These are phyloP conservation scores for Suhomyces xylopsoci DNA, from an alignment of 805 yeast genomes.

Conservation along the genomic window DNA sequence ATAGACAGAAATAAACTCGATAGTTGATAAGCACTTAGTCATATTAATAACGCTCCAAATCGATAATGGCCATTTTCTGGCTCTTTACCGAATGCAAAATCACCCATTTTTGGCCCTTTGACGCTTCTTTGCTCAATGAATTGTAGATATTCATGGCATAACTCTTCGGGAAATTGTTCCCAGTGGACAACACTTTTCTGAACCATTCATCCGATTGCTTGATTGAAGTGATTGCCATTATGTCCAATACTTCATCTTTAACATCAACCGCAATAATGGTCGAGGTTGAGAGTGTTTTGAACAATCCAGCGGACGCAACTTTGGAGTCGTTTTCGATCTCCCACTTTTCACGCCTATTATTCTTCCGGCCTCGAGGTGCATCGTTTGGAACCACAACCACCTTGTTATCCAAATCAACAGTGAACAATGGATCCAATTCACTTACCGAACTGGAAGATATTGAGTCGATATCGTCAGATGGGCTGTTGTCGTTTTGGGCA, in stretches of 20 bases:
- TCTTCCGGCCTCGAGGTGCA: slow-evolving; percentile 75
- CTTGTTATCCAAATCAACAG: slow-evolving; percentile 46
- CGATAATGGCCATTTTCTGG: slow-evolving; percentile 50
- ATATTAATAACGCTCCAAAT: slow-evolving; percentile 17
- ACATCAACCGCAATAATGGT: slow-evolving; percentile 80
- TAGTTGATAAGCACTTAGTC: neutral
- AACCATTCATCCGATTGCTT: slow-evolving; percentile 78
- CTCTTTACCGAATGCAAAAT: slow-evolving; percentile 76
- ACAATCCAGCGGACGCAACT: slow-evolving; percentile 52
- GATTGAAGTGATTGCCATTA: slow-evolving; percentile 75
- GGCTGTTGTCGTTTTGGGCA: slow-evolving; percentile 16
- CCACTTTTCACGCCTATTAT: slow-evolving; percentile 75
- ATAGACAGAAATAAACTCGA: slow-evolving; percentile 3
- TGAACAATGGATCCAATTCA: slow-evolving; percentile 11
- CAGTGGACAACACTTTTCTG: slow-evolving; percentile 75
- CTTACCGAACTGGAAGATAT: slow-evolving; percentile 9
- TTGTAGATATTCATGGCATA: slow-evolving; percentile 73
- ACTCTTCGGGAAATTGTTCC: slow-evolving; percentile 75
- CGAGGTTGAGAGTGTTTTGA: slow-evolving; percentile 56
- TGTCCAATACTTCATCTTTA: slow-evolving; percentile 79
- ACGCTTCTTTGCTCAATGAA: slow-evolving; percentile 68
- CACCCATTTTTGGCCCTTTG: slow-evolving; percentile 72
- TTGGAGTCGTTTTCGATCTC: slow-evolving; percentile 70
- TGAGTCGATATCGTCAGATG: slow-evolving; percentile 12
- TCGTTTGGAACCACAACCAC: slow-evolving; percentile 71